Evolutionary conservation across 2,329 filamentous ascomycete genomes (phyloP).

Genomic region (Cercospora sojina): DNA sequence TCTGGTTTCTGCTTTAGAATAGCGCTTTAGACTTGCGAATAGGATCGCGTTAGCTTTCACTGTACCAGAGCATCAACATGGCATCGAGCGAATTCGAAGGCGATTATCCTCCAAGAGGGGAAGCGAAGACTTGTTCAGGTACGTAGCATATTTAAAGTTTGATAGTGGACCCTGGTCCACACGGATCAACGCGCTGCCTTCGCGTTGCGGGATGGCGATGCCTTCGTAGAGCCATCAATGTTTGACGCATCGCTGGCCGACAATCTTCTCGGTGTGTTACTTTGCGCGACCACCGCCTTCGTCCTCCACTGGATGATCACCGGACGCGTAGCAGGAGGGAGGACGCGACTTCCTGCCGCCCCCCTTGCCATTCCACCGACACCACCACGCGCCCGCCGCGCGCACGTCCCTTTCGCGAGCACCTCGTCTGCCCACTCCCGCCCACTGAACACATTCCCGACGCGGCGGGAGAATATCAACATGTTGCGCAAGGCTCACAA

Average conservation of each 20-base stretch:
- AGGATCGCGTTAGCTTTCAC: too few species aligned
- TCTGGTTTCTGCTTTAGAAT: too few species aligned
- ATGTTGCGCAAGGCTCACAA: conserved; percentile 47
- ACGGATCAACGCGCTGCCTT: conserved; percentile 6
- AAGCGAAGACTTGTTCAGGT: not conserved
- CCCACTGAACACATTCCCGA: conserved; percentile 3
- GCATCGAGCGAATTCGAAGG: too few species aligned
- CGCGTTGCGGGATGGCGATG: conserved; percentile 1
- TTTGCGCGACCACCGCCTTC: conserved; percentile 20
- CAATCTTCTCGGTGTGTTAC: conserved; percentile 11
- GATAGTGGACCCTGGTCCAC: not conserved
- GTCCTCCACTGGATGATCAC: conserved; percentile 35
- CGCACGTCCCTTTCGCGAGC: conserved; percentile 11
- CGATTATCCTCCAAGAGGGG: too few species aligned
- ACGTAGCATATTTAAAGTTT: not conserved
- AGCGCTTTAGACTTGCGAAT: too few species aligned
- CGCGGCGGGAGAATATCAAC: conserved; percentile 25
- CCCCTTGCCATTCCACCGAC: conserved; percentile 20
- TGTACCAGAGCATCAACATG: too few species aligned
- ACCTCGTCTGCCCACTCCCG: conserved; percentile 4
- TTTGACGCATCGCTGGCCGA: conserved; percentile 1
- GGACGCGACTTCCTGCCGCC: conserved; percentile 30
- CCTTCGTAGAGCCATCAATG: conserved; percentile 14
- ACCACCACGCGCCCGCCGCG: conserved; percentile 18
- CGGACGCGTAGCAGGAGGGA: conserved; percentile 29